A percentile compares a stretch with the other conserved stretches of the same genome.
phyloP scores from a whole-genome alignment of 768 basidiomycete species.

The Albatrellus ellisii region DNA sequence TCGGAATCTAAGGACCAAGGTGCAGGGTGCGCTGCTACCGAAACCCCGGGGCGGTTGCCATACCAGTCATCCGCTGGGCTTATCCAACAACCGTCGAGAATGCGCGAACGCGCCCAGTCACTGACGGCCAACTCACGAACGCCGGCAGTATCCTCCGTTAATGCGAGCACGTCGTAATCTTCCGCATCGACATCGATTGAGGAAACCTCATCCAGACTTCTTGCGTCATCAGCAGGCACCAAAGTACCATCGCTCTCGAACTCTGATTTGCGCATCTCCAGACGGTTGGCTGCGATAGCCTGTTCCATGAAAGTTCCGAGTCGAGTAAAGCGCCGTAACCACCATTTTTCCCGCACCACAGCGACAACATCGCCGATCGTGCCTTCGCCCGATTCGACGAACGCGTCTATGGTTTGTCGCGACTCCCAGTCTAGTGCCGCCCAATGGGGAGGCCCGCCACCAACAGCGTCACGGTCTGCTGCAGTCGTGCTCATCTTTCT shows the following conservation, averaged over 20 bases:
- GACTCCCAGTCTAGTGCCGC: constrained; percentile 48
- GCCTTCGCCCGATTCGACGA: constrained; percentile 63
- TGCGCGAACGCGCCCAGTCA: constrained; percentile 60
- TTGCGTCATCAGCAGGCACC: constrained; percentile 24
- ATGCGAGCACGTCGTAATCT: constrained; percentile 19
- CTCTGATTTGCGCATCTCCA: constrained; percentile 23
- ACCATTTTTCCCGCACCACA: constrained; percentile 56
- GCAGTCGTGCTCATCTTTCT: constrained; percentile 33
- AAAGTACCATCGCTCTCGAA: constrained; percentile 20
- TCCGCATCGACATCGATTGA: constrained; percentile 12
- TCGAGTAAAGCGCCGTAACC: constrained; percentile 54
- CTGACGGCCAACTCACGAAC: constrained; percentile 44
- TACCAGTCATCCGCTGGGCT: constrained; percentile 66
- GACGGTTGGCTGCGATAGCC: constrained; percentile 41
- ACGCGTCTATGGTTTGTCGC: constrained; percentile 53
- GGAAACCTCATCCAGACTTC: constrained; percentile 23
- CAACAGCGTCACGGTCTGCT: constrained; percentile 43
- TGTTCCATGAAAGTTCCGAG: constrained; percentile 54
- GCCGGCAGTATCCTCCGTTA: constrained; percentile 33
- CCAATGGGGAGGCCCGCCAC: constrained; percentile 23
- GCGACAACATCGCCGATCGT: constrained; percentile 44
- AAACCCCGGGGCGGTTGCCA: constrained; percentile 18
- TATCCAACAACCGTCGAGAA: constrained; percentile 67
- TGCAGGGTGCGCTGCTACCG: constrained; percentile 34
- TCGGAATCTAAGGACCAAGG: constrained; percentile 35